Evolutionary conservation across 2,329 filamentous ascomycete genomes (phyloP), one percentile per base, ranked within the genome.

Genomic region (Aspergillus neotritici): DNA sequence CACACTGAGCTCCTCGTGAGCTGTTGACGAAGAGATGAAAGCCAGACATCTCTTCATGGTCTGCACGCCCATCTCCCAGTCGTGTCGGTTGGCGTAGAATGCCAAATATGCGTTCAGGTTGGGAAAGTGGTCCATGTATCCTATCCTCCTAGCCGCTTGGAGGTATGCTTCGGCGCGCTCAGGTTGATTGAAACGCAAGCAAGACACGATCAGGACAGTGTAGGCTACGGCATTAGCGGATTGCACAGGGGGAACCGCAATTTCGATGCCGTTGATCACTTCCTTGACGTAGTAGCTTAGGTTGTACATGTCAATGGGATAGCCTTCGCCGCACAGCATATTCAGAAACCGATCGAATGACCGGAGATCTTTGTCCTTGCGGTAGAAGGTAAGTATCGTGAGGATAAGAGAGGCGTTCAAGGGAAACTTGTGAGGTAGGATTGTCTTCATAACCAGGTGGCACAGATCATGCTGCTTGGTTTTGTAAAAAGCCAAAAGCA

Each of bases 141-240:
- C 67, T 7, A 53, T 50, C 6, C 54, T 48, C 16, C 66, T 59
- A 31, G 61, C 59, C 30, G 58, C 55, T 31, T 66, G 57, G n/a
- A 67, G 55, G 55, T 63, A 70, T 4, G 66, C 67, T 33, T 70
- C 62, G 9, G 67, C 67, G 51, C 61, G 58, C 28, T 68, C 58
- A 4, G 63, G 61, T 36, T 70, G 67, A 29, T 69, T 58, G 30
- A 70, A 70, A 8, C 63, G 58, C n/a, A 70, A 53, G 28, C 61
- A 60, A 12, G 62, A 57, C 3, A 57, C 52, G 30, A 70, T 66
- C 10, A 70, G 52, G n/a, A 60, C 54, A 5, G 58, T 56, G 32
- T 65, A 63, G 11, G 68, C 53, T 14, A 63, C 55, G 2, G 59
- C 53, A 40, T 65, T 67, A 38, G 53, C 57, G 16, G 53, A 60